A percentile compares a stretch with the other conserved stretches of the same genome.
Evolutionary conservation across 2,329 filamentous ascomycete species (phyloP).

Genomic region (Drechslera avenae): DNA sequence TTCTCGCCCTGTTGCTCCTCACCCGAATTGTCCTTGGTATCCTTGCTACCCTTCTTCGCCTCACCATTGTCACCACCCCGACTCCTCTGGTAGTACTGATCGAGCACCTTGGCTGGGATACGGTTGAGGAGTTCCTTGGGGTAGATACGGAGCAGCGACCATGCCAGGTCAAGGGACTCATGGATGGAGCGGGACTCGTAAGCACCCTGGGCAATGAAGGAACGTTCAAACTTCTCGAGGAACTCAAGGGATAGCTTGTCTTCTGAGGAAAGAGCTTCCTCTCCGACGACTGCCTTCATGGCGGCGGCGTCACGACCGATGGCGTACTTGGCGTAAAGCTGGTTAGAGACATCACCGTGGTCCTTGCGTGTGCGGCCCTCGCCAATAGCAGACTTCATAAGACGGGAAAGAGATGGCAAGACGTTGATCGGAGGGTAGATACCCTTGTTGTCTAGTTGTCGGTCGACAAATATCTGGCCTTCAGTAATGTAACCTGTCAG

Average conservation of each 20-base stretch:
- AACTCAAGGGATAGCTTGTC: constrained; percentile 98
- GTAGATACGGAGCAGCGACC: constrained; percentile 95
- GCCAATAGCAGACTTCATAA: constrained; percentile 99
- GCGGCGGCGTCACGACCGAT: constrained; percentile 97
- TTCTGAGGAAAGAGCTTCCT: constrained; percentile 92
- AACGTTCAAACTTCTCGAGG: constrained; percentile 96
- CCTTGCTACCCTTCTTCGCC: constrained; percentile 47
- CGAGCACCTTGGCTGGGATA: constrained; percentile 60
- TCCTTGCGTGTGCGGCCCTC: constrained; percentile 96
- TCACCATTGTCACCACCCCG: constrained; percentile 44
- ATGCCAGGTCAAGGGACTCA: constrained; percentile 93
- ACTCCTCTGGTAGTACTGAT: constrained; percentile 57
- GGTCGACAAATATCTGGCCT: constrained; percentile 97
- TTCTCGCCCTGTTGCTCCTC: constrained; percentile 45
- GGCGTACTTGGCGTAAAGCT: constrained; percentile 99
- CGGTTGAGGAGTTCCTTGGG: constrained; percentile 98
- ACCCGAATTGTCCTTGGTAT: constrained; percentile 52
- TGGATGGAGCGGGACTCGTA: constrained; percentile 92
- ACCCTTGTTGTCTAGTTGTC: constrained; percentile 91
- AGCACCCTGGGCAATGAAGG: constrained; percentile 87
- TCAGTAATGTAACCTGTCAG: constrained; percentile 99
- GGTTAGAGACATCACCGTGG: constrained; percentile 98
- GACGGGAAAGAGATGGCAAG: constrained; percentile 92
- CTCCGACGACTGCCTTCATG: constrained; percentile 99
- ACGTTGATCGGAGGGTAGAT: constrained; percentile 99